These are phyloP conservation scores for Pseudoscleropodium purum DNA, from an alignment of 225 moss, liverwort and hornwort species.

Conservation along the genomic window DNA sequence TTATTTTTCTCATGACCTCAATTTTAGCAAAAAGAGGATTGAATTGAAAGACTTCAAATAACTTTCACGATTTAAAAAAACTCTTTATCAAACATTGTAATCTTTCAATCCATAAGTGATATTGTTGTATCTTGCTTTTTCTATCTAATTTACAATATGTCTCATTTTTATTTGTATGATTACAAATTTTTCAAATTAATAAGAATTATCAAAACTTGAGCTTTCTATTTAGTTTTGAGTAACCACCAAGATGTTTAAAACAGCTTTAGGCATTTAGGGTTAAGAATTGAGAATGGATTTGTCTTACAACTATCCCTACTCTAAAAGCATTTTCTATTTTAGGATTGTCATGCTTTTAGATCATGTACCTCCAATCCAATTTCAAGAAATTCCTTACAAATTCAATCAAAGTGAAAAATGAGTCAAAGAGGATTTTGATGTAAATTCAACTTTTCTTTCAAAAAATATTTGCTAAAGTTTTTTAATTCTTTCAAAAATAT, in stretches of 20 bases:
- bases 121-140: background rate
- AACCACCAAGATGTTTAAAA: too few species aligned
- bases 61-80: too few species aligned
- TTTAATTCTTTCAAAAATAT: too few species aligned
- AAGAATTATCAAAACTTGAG: background rate
- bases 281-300: too few species aligned
- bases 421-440: background rate
- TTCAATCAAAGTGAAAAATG: background rate
- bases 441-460: background rate
- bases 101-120: background rate
- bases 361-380: background rate
- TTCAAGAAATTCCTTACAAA: background rate
- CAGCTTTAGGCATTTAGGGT: too few species aligned
- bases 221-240: background rate
- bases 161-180: background rate
- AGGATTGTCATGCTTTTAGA: too few species aligned
- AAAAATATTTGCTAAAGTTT: background rate
- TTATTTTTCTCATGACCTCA: too few species aligned
- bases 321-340: too few species aligned
- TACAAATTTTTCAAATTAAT: background rate
- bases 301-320: too few species aligned
- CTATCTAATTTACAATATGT: fast-evolving
- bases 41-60: too few species aligned
- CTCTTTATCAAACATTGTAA: background rate
- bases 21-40: too few species aligned